These are phyloP conservation scores for Raffaelea ambrosiae DNA, from an alignment of 2,329 filamentous ascomycete species.

Conservation along the genomic window DNA sequence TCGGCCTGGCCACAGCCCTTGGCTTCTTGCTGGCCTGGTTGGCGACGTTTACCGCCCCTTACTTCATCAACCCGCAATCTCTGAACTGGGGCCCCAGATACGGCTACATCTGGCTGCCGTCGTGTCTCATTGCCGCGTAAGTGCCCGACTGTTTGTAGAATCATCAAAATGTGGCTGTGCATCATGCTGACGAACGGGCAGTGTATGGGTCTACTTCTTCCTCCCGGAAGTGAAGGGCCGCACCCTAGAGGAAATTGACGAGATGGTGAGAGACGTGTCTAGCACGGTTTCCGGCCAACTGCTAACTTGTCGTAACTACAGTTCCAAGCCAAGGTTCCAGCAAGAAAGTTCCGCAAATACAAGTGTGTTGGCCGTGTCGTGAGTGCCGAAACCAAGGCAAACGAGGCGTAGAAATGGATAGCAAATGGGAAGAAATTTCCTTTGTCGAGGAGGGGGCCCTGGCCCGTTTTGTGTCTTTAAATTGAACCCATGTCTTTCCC, in stretches of 20 bases:
- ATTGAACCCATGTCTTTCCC: too few species aligned
- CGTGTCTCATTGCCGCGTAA: constrained; percentile 22
- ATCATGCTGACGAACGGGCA: not conserved
- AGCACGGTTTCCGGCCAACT: not conserved
- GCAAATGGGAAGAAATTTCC: too few species aligned
- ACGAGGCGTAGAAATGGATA: too few species aligned
- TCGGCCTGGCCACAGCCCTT: constrained; percentile 43
- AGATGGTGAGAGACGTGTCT: constrained; percentile 32
- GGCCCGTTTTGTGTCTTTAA: too few species aligned
- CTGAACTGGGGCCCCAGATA: constrained; percentile 51
- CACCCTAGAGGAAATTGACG: constrained; percentile 45
- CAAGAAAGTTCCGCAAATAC: constrained; percentile 32
- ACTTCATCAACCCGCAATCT: constrained; percentile 47
- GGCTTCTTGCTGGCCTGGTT: constrained; percentile 49
- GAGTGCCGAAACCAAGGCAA: too few species aligned
- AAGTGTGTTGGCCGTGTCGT: constrained; percentile 14
- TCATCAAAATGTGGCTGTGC: not conserved
- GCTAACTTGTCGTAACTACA: too few species aligned
- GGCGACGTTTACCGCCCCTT: constrained; percentile 48
- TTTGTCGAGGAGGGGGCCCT: too few species aligned
- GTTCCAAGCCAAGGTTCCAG: constrained; percentile 28
- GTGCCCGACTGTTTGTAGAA: constrained; percentile 2
- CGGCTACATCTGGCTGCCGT: constrained; percentile 44
- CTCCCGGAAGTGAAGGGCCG: constrained; percentile 45
- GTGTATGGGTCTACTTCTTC: constrained; percentile 35